Evolutionary conservation across 306 rosid genomes (phyloP).

Genomic region (Lathyrus oleraceus): DNA sequence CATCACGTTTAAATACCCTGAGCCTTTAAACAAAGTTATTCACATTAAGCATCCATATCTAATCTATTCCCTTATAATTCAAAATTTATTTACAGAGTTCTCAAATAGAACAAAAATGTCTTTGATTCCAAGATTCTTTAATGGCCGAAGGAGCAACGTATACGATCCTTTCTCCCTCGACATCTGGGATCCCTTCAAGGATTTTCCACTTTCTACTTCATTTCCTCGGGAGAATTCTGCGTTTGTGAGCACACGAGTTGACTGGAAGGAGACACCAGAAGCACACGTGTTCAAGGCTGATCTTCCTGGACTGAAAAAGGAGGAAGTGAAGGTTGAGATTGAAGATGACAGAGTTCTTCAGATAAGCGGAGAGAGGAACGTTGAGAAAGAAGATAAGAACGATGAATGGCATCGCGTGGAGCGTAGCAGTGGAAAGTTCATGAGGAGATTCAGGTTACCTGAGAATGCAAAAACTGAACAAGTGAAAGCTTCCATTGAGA

Average conservation of each 20-base stretch:
- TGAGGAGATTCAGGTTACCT: background rate
- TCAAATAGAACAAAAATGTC: background rate
- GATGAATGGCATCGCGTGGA: background rate
- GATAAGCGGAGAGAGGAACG: background rate
- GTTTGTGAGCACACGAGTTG: background rate
- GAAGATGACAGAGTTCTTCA: background rate
- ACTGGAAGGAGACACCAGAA: slow-evolving; percentile 1
- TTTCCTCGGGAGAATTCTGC: background rate
- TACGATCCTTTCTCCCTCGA: background rate
- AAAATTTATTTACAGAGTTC: background rate
- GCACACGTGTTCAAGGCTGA: background rate
- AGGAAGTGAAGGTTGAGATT: background rate
- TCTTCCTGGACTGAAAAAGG: background rate
- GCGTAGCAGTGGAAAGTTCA: background rate
- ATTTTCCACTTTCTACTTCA: background rate
- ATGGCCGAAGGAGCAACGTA: background rate
- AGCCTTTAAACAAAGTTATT: background rate
- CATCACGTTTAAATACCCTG: background rate
- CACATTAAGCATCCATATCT: background rate
- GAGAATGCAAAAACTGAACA: slow-evolving; percentile 23
- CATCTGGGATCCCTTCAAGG: background rate
- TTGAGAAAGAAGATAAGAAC: background rate
- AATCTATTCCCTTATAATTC: background rate
- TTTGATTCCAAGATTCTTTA: background rate
- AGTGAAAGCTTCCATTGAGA: slow-evolving; percentile 44